phyloP scores from a whole-genome alignment of 768 basidiomycete species.

The Cytidiella melzeri region DNA sequence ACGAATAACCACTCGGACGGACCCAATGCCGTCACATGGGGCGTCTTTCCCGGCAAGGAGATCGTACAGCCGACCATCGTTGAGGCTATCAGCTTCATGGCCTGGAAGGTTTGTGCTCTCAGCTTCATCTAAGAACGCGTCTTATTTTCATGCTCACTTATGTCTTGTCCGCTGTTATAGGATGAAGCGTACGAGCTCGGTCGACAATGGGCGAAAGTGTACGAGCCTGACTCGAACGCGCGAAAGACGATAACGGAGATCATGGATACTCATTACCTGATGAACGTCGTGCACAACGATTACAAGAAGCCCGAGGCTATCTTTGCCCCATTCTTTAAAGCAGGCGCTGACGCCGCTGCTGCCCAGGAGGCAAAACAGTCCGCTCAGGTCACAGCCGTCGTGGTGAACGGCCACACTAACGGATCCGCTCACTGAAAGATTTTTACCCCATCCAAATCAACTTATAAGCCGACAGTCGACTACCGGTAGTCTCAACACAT shows the following conservation, averaged over 20 bases:
- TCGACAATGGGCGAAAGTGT: slow-evolving; percentile 83
- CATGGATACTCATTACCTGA: slow-evolving; percentile 80
- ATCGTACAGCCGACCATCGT: slow-evolving; percentile 95
- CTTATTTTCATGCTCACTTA: not conserved
- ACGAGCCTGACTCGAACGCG: slow-evolving; percentile 70
- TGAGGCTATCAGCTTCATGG: slow-evolving; percentile 97
- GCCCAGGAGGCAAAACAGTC: slow-evolving; percentile 32
- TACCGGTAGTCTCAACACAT: slow-evolving; percentile 17
- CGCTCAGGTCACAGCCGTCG: slow-evolving; percentile 9
- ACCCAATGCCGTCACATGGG: slow-evolving; percentile 99
- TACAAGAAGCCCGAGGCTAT: slow-evolving; percentile 83
- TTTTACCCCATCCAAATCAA: slow-evolving; percentile 3
- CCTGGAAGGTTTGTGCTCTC: slow-evolving; percentile 72
- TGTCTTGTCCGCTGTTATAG: slow-evolving; percentile 28
- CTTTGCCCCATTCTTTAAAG: slow-evolving; percentile 80
- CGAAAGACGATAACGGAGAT: slow-evolving; percentile 69
- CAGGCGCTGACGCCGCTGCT: slow-evolving; percentile 55
- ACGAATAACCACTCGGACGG: slow-evolving; percentile 95
- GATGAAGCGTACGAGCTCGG: slow-evolving; percentile 95
- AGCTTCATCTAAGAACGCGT: not conserved
- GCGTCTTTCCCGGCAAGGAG: slow-evolving; percentile 96
- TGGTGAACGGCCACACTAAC: slow-evolving; percentile 17
- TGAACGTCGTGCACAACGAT: slow-evolving; percentile 96
- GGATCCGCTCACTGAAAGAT: slow-evolving; percentile 11
- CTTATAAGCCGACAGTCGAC: not conserved